Percentiles rank a stretch among this genome's conserved stretches.
phyloP scores from a whole-genome alignment of 768 basidiomycete genomes.

The Bullera alba region DNA sequence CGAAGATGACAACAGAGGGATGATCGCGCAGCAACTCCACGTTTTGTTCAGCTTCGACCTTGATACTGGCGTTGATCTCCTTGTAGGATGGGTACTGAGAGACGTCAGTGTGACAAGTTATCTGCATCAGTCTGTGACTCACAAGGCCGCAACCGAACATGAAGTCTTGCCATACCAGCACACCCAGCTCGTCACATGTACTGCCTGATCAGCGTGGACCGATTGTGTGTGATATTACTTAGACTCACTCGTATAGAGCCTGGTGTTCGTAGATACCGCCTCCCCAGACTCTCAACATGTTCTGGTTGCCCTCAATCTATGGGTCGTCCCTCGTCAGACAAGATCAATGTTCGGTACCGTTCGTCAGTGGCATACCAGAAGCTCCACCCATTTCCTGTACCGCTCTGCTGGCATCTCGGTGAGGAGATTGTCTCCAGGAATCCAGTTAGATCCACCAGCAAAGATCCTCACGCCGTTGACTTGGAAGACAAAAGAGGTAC shows the following conservation, averaged over 20 bases:
- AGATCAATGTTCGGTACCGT: background rate
- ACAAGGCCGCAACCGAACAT: constrained; percentile 79
- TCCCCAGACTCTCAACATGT: constrained; percentile 92
- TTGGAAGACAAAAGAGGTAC: constrained; percentile 80
- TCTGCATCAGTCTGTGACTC: constrained; percentile 1
- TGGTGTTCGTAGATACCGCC: constrained; percentile 69
- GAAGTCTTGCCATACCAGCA: constrained; percentile 96
- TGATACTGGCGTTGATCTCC: constrained; percentile 63
- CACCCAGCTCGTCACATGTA: constrained; percentile 53
- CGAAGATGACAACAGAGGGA: constrained; percentile 81
- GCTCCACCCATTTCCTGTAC: constrained; percentile 74
- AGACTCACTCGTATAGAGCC: constrained; percentile 68
- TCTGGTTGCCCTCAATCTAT: constrained; percentile 71
- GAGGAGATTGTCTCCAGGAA: constrained; percentile 84
- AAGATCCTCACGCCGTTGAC: constrained; percentile 84
- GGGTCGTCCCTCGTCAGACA: background rate
- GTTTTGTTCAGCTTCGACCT: constrained; percentile 71
- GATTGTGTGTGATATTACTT: constrained; percentile 55
- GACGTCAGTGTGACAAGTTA: constrained; percentile 4
- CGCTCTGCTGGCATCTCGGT: constrained; percentile 58
- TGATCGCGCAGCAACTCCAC: constrained; percentile 79
- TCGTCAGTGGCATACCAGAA: constrained; percentile 52
- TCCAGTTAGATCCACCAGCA: constrained; percentile 63
- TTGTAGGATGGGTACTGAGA: constrained; percentile 65
- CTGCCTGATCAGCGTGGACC: background rate